phyloP scores from a whole-genome alignment of 257 asterid genomes.

The Anisodus tanguticus region DNA sequence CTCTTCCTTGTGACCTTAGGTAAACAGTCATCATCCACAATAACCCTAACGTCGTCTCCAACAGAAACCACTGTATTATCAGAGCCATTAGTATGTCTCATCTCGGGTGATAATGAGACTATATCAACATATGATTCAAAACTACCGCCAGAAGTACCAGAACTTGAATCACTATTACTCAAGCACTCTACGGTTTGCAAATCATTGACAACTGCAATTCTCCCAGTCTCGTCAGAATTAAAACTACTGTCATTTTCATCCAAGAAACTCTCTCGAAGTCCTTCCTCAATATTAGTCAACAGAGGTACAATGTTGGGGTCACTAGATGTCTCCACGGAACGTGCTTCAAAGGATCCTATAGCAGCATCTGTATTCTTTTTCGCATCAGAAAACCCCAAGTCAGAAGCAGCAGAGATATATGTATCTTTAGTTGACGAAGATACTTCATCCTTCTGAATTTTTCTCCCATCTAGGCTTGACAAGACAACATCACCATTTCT shows the following conservation, averaged over 20 bases:
- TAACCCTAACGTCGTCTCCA: constrained; percentile 23
- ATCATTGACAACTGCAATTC: constrained; percentile 33
- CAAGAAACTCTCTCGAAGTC: not conserved
- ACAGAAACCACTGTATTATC: constrained; percentile 33
- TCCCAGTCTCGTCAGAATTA: constrained; percentile 35
- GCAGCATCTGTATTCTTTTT: constrained; percentile 37
- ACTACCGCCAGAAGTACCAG: constrained; percentile 34
- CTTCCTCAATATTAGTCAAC: constrained; percentile 21
- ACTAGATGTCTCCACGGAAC: constrained; percentile 33
- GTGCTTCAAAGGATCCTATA: constrained; percentile 40
- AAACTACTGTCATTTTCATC: constrained; percentile 30
- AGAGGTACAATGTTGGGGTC: constrained; percentile 33
- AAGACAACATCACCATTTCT: constrained; percentile 36
- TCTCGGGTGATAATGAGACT: constrained; percentile 31
- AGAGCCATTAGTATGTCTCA: constrained; percentile 37
- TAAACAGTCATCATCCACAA: constrained; percentile 37
- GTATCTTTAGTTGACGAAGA: constrained; percentile 31
- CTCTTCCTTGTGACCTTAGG: constrained; percentile 49
- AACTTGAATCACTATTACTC: constrained; percentile 32
- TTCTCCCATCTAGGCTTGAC: constrained; percentile 38
- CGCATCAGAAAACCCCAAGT: constrained; percentile 35
- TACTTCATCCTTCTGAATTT: constrained; percentile 33
- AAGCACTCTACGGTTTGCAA: constrained; percentile 37
- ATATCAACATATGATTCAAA: constrained; percentile 34
- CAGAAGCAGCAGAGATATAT: constrained; percentile 42